phyloP scores from a whole-genome alignment of 2,329 filamentous ascomycete genomes.

The Phaeosphaeria sp. region DNA sequence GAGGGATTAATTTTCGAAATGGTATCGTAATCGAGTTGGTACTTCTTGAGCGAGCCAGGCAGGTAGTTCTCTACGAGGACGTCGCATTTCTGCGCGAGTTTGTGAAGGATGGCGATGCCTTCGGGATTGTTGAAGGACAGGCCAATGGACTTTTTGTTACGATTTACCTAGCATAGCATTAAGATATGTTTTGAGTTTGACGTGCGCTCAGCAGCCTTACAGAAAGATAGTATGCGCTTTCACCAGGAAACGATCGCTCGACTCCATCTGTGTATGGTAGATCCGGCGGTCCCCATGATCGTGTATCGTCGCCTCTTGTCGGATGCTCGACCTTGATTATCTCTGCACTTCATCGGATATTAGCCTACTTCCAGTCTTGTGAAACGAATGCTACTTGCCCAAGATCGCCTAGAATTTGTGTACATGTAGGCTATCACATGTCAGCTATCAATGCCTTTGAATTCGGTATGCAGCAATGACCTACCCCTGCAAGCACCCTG shows the following conservation, averaged over 20 bases:
- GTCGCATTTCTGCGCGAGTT: constrained; percentile 81
- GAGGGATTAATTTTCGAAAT: constrained; percentile 79
- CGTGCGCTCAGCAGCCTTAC: constrained; percentile 61
- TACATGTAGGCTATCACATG: constrained; percentile 83
- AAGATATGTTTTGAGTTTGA: not conserved
- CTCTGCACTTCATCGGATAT: constrained; percentile 71
- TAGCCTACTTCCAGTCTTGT: not conserved
- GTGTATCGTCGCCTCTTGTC: constrained; percentile 86
- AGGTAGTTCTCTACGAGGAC: constrained; percentile 97
- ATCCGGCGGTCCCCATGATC: constrained; percentile 95
- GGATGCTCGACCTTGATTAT: constrained; percentile 98
- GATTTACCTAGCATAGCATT: constrained; percentile 71
- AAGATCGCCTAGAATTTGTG: constrained; percentile 93
- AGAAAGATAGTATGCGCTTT: constrained; percentile 91
- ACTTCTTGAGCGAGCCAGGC: constrained; percentile 85
- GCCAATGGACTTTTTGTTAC: constrained; percentile 94
- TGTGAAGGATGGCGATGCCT: constrained; percentile 85
- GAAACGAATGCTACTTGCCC: constrained; percentile 66
- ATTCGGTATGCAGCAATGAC: constrained; percentile 42
- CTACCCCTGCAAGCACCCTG: constrained; percentile 87
- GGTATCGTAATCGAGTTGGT: constrained; percentile 84
- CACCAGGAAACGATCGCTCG: constrained; percentile 74
- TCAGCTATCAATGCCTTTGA: constrained; percentile 16
- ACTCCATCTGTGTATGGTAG: constrained; percentile 72
- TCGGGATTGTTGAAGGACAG: constrained; percentile 86